Base-by-base conservation (phyloP, 1,139 yeast species). In the Geotrichum cucujoidarum region DNA sequence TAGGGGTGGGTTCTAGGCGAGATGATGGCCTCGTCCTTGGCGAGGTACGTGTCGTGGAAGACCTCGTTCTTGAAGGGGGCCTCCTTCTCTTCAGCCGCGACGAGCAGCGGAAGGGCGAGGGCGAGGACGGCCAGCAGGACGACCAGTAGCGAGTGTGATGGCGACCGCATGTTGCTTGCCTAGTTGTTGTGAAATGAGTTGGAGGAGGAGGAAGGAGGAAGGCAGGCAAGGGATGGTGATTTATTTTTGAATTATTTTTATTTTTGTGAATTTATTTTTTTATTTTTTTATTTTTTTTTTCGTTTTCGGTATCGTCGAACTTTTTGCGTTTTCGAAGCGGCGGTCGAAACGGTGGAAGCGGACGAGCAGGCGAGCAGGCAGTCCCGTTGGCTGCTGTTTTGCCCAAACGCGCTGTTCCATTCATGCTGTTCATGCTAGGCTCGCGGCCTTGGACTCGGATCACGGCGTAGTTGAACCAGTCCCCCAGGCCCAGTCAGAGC, bases 1-100 rank as follows among this genome's bases (percentile, higher is more conserved):
- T 41, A 38, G 3, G 53, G 51, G 36, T 50, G 53, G 10, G 53
- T 42, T 29, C 33, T 32, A 5, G 53, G 53, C 8, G 51, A 31
- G 24, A 47, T 39, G 18, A 47, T 44, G 24, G 48, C 40, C 20
- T 47, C 48, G 27, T 47, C 51, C 3, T 47, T 18, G 40, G 37
- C 45, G 21, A 45, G 29, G 40, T 50, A 50, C 2, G 32, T 37
- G 18, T 47, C 50, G n/a, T 30, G 40, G 31, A 47, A 47, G 4
- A 27, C 38, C 3, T 36, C 49, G 21, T 45, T 45, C 29, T 14
- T 35, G 36, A 45, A 45, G 24, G 49, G 49, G 24, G 34, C 14
- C 40, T 45, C 44, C 24, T 10, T 17, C 18, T 37, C 40, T 38
- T 40, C 38, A 22, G 40, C 40, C 14, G 20, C 29, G 6, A 22